Evolutionary conservation across 352 stramenopile species (phyloP), one percentile per base, ranked within the genome.

Genomic region (Phytopythium helicoides): DNA sequence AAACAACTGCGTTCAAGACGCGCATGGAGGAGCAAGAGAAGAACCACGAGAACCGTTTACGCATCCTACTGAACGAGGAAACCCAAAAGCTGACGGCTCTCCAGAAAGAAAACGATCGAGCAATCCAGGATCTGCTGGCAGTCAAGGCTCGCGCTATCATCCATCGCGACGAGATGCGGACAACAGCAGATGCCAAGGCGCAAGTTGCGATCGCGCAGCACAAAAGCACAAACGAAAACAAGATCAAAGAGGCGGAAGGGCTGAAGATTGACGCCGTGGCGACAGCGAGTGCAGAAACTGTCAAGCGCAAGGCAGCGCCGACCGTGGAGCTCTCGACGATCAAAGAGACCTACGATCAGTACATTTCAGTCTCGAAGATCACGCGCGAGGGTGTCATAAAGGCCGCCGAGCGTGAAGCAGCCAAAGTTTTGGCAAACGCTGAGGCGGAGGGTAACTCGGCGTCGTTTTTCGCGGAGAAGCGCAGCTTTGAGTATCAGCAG

Each of bases 11-110:
- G 16, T 93, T 94, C 65, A 93, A 95, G 71, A 92, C 83, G 8
- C 72, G 79, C 22, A 95, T 95, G 78, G 77, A 89, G 40, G 83
- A 95, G 63, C 81, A 93, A 56, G 83, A 94, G 58, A 95, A 95
- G 70, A 93, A 90, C 53, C 81, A 95, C 52, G 82, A 94, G 68
- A 95, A 92, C 66, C 79, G 83, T 18, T 60, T 93, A 63, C 73
- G 86, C 22, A 89, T 90, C 15, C 50, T 95, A 16, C 47, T 94
- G 26, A 92, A 95, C 45, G 71, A 94, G 57, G 86, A 92, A 39
- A 92, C 86, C 3, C 74, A 89, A 58, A 88, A 87, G 34, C 70
- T 94, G 50, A 92, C 86, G 11, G 81, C 74, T 4, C 62, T 94
- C 15, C 68, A 91, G 41, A 95, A 91, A 36, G 68, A 85, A 7